Base-by-base conservation (phyloP, 2,329 filamentous ascomycete species). In the Penicillium sp. region DNA sequence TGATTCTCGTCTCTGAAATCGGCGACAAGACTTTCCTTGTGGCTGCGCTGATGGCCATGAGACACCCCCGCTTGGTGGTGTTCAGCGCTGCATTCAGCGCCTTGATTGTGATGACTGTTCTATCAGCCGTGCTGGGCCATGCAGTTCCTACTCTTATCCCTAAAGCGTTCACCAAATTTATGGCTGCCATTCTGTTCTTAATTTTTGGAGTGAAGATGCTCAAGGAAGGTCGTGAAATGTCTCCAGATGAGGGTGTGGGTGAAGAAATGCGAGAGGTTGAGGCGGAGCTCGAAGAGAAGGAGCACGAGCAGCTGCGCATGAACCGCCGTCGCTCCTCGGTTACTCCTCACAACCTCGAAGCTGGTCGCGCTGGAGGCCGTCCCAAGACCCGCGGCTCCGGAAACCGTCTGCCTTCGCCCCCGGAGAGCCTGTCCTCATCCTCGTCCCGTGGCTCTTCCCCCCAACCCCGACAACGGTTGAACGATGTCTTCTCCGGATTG, bases 21-120 rank as follows among this genome's bases (percentile, higher is more conserved):
- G 94, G 94, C 62, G 94, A 99, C 84, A 99, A 99, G 80, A 99
- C 94, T 0, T 99, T 99, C 80, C 83, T 99, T 43, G 91, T 99
- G 23, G 94, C 94, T 7, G 93, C 93, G 8, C 85, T 99, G 19
- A 99, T 99, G 94, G 94, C 94, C 13, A 99, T 99, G 94, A 94
- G 96, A 73, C 93, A 99, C 70, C 89, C 94, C 61, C 89, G 94
- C 52, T 80, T 96, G 63, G 84, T 97, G 13, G 94, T 99, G 61
- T 99, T 99, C 78, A 90, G 91, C 2, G 92, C 94, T 8, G 94
- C 94, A n/a, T 93, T 96, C 68, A 87, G 88, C 53, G 95, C 94
- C 10, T 82, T 99, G 46, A 85, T 96, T 59, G 85, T 90, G 72
- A 99, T 99, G 94, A 99, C 94, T 0, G 84, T 97, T 10, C 84